Evolutionary conservation across 768 basidiomycete species (phyloP), one percentile per base, ranked within the genome.

Genomic region (Leccinum uliginosum): DNA sequence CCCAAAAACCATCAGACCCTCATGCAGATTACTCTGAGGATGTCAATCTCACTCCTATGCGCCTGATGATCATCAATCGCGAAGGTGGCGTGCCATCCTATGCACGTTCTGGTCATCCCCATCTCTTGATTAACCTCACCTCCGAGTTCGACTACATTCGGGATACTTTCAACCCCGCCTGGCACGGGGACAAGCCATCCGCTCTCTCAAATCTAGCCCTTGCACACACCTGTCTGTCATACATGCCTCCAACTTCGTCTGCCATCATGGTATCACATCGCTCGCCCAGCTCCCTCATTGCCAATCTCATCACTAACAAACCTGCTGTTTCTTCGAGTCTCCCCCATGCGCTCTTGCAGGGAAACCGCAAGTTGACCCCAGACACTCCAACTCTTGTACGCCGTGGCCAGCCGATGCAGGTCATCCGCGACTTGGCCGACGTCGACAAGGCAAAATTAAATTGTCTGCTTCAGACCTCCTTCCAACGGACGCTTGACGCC

Each of bases 71-170:
- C 71, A 98, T 99, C 73, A 96, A 94, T 71, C 83, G 89, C 19
- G 92, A 96, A 73, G 97, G 97, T 23, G 97, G 97, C 14, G 87
- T 98, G 3, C 97, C 97, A 21, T 98, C 97, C 0, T 98, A 98
- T 69, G 97, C 97, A 34, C 92, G 97, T 29, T 83, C 83, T 10
- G 97, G 97, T 47, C 84, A 91, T 61, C 97, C 97, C 19, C 97
- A 99, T 75, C 85, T 99, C 23, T 84, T 97, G 57, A 87, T 99
- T 78, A 99, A 99, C 71, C 82, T 98, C 50, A 80, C 82, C 0
- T 92, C 93, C 14, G 97, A 99, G 71, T 89, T 82, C 68, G 71
- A 83, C 49, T 86, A 89, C 73, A 98, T 99, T 63, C 80, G 83
- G 12, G 79, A 89, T 17, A 98, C 93, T 0, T 99, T 97, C 68